Conservation (phyloP, 805 yeast species). For the Isabelozyma gotoi region DNA sequence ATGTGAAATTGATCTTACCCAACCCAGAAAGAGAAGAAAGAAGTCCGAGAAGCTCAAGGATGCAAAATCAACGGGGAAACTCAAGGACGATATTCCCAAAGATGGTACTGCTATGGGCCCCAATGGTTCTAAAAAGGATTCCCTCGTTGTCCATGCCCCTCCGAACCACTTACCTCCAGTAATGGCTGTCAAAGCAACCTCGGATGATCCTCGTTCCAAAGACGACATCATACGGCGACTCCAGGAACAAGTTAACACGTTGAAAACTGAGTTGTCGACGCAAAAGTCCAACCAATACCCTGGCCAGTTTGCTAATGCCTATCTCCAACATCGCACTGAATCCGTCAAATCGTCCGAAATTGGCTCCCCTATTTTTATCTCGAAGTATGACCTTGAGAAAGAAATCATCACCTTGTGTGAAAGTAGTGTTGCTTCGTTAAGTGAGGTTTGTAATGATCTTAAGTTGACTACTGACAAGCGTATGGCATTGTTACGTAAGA, state of each 20-base stretch:
- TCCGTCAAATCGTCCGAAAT: neutral
- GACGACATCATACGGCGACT: constrained; percentile 18
- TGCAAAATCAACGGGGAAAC: constrained; percentile 13
- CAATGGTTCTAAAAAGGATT: no score
- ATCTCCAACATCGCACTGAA: neutral
- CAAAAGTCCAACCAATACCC: neutral
- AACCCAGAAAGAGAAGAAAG: constrained; percentile 50
- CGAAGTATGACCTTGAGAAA: constrained; percentile 37
- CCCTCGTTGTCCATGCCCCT: neutral
- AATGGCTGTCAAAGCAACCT: constrained; percentile 4
- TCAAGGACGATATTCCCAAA: neutral
- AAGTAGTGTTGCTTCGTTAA: constrained; percentile 30
- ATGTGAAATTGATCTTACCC: constrained; percentile 69
- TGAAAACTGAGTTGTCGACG: constrained; percentile 13
- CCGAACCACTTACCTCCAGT: neutral
- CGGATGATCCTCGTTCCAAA: constrained; percentile 4
- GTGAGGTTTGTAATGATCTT: constrained; percentile 45
- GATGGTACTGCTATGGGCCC: neutral
- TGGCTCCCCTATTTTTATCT: constrained; percentile 21
- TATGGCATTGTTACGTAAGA: constrained; percentile 26
- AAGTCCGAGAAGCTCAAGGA: constrained; percentile 24
- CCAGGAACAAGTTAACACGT: constrained; percentile 15
- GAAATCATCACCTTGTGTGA: constrained; percentile 39
- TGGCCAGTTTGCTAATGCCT: neutral
- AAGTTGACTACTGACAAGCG: constrained; percentile 47